Percentiles rank a stretch among this genome's conserved stretches.
Conservation (phyloP, 371 early-diverging fungal species). For the Encephalitozoon intestinalis region DNA sequence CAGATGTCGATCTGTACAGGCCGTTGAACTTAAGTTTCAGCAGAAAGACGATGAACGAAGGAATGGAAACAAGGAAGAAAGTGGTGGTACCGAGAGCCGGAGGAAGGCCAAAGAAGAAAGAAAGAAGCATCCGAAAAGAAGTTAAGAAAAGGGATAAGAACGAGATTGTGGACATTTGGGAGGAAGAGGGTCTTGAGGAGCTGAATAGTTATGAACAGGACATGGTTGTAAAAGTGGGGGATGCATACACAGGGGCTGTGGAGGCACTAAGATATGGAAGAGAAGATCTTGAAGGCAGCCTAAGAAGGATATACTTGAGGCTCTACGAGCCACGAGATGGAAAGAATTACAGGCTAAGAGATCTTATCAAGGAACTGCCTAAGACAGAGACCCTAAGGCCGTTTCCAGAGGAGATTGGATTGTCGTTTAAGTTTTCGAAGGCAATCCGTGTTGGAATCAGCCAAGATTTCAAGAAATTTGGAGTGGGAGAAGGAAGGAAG, state of each 20-base stretch:
- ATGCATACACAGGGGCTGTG: constrained; percentile 13
- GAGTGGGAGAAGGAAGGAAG: background rate
- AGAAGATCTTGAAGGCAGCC: constrained; percentile 27
- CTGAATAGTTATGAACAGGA: constrained; percentile 44
- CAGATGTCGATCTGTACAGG: constrained; percentile 5
- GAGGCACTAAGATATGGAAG: background rate
- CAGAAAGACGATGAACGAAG: background rate
- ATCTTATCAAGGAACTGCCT: constrained; percentile 12
- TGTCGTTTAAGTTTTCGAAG: background rate
- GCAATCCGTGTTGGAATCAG: background rate
- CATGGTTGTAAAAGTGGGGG: constrained; percentile 25
- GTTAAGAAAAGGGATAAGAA: background rate
- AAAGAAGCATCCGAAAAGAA: background rate
- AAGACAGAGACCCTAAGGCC: constrained; percentile 15
- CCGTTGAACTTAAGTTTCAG: constrained; percentile 16
- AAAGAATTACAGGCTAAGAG: constrained; percentile 16
- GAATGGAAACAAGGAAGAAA: background rate
- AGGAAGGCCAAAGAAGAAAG: background rate
- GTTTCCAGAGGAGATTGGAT: constrained; percentile 19
- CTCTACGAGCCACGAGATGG: constrained; percentile 25
- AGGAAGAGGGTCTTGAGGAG: constrained; percentile 34
- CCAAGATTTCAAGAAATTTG: background rate
- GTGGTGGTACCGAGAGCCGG: background rate
- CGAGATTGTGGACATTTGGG: constrained; percentile 35
- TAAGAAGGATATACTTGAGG: constrained; percentile 30